These are phyloP conservation scores for Ustilago cynodontis DNA, from an alignment of 1,284 basidiomycete genomes.

Conservation along the genomic window DNA sequence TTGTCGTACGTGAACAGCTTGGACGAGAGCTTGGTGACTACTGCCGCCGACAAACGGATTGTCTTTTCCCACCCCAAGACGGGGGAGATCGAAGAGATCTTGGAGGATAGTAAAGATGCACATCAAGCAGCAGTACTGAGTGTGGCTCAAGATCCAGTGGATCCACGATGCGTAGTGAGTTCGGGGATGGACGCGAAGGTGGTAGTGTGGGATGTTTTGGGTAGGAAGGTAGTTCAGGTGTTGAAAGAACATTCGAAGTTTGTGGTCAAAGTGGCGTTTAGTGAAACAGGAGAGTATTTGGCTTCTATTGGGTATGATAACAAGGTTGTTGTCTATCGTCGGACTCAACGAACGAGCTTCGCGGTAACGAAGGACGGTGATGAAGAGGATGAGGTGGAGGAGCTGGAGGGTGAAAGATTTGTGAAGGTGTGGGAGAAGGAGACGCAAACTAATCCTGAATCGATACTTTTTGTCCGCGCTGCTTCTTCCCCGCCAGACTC, in stretches of 20 bases:
- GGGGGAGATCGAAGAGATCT: constrained; percentile 58
- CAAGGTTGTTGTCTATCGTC: constrained; percentile 57
- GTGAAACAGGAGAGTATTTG: constrained; percentile 53
- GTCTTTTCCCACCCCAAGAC: constrained; percentile 49
- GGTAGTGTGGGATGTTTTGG: constrained; percentile 61
- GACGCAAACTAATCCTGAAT: constrained; percentile 59
- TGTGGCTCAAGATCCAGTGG: constrained; percentile 52
- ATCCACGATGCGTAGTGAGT: constrained; percentile 53
- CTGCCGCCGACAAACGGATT: constrained; percentile 60
- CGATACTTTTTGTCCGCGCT: constrained; percentile 58
- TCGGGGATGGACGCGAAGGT: constrained; percentile 64
- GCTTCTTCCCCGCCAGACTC: constrained; percentile 19
- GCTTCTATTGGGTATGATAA: constrained; percentile 64
- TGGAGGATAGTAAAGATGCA: constrained; percentile 51
- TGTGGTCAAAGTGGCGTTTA: constrained; percentile 58
- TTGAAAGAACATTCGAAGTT: constrained; percentile 60
- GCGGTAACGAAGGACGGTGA: neutral
- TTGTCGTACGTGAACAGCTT: constrained; percentile 27
- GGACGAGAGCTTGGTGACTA: constrained; percentile 39
- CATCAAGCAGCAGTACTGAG: constrained; percentile 62
- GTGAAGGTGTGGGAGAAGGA: constrained; percentile 51
- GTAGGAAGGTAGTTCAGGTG: constrained; percentile 43
- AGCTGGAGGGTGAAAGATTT: constrained; percentile 31
- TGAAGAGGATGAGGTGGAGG: constrained; percentile 32
- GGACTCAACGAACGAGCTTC: constrained; percentile 17